Base-by-base conservation (phyloP, 2,329 filamentous ascomycete genomes). In the Phyllosticta citriasiana region DNA sequence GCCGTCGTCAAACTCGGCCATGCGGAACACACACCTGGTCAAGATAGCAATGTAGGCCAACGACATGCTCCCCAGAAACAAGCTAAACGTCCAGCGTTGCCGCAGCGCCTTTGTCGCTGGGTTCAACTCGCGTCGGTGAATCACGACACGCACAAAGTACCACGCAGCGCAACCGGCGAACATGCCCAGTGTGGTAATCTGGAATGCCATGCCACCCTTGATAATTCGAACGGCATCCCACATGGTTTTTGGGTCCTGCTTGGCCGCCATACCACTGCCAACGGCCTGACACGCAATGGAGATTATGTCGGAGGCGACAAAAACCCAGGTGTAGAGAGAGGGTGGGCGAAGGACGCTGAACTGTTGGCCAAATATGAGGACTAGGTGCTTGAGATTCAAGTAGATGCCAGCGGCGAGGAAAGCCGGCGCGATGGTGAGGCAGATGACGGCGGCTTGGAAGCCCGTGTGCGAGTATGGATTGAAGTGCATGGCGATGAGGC, bases 271-370 rank as follows among this genome's bases (percentile, higher is more conserved):
- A 57, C 78, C 83, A 61, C 84, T 83, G 12, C 83, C 83, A 7
- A 76, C 76, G 4, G 81, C 82, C 69, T 86, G 84, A 4, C 85
- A 71, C 12, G 82, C 64, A n/a, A 87, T 77, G n/a, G 79, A 82
- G 59, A 82, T 66, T 52, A 85, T 65, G 65, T 86, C 84, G 66
- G 80, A 83, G n/a, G 73, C 67, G 64, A 86, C 81, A 71, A 86
- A 86, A 63, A 85, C 78, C 69, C 79, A 79, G 10, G 83, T 84
- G 69, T 84, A 85, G 58, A 47, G 40, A 1, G 78, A 70, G 4
- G 63, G 65, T 0, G 72, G 68, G 6, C 64, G 63, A 2, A 75
- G 64, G 25, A 69, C 64, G 1, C 70, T 72, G 66, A 69, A 70
- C 0, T 62, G 59, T 50, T 68, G 64, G 51, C 83, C 83, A 59